Conservation (phyloP, 306 rosid genomes). For the Morella rubra region DNA sequence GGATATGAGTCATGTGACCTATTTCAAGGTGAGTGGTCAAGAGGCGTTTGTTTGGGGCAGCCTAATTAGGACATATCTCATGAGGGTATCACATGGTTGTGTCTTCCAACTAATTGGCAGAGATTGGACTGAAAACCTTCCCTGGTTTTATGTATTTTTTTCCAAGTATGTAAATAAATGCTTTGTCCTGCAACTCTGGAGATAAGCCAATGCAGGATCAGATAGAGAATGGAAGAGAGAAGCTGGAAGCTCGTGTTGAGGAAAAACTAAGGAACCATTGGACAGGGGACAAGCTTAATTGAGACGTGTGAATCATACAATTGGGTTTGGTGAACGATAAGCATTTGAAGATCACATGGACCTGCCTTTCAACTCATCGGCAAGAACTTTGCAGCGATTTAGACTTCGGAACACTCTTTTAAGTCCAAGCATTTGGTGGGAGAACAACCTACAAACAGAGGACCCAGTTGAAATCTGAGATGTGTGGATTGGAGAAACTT, state of each 20-base stretch:
- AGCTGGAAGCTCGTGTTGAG: neutral
- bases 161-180: too few species aligned
- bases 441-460: neutral
- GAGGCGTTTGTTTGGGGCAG: neutral
- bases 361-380: neutral
- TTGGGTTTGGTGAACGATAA: too few species aligned
- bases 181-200: neutral
- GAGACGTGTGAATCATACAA: too few species aligned
- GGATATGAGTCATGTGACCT: too few species aligned
- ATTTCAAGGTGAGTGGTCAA: too few species aligned
- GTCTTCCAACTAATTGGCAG: neutral
- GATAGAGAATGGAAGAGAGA: neutral
- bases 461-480: neutral
- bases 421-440: neutral
- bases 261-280: neutral
- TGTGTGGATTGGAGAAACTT: too few species aligned
- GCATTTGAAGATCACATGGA: too few species aligned
- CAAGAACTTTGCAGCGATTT: neutral
- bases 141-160: neutral
- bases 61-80: neutral
- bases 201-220: neutral
- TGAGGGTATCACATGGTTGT: conserved; percentile 13
- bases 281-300: too few species aligned
- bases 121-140: neutral
- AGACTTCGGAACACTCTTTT: neutral